Conservation (phyloP, 306 rosid genomes). For the Castanospermum australe region DNA sequence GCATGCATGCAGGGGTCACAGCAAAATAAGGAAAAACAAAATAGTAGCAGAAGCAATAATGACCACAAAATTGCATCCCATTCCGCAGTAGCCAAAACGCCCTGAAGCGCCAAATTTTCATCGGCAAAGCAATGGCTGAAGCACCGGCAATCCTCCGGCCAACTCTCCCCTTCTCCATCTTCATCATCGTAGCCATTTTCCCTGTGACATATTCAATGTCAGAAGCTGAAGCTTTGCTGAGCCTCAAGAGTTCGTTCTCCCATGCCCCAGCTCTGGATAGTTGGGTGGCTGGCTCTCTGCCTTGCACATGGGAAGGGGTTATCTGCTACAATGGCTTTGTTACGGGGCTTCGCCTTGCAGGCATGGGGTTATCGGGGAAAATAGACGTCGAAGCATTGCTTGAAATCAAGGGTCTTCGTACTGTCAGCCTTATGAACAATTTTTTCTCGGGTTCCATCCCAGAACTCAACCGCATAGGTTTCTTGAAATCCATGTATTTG, state of each 20-base stretch:
- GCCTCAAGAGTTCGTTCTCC: conserved; percentile 50
- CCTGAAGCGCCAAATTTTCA: background rate
- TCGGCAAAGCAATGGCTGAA: conserved; percentile 54
- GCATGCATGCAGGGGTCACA: conserved; percentile 39
- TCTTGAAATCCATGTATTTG: conserved; percentile 56
- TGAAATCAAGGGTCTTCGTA: conserved; percentile 46
- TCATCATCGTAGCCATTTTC: conserved; percentile 1
- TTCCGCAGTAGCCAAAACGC: conserved; percentile 18
- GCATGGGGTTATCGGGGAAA: conserved; percentile 47
- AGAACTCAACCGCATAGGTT: conserved; percentile 46
- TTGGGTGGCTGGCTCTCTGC: conserved; percentile 46
- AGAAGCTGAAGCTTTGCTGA: conserved; percentile 61
- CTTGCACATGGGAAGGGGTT: conserved; percentile 66
- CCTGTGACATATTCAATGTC: conserved; percentile 34
- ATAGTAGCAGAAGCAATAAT: conserved; percentile 18
- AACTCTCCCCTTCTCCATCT: conserved; percentile 12
- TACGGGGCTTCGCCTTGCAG: conserved; percentile 53
- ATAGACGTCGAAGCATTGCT: conserved; percentile 46
- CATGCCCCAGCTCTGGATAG: conserved; percentile 31
- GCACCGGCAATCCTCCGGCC: conserved; percentile 34
- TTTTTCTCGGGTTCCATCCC: conserved; percentile 70
- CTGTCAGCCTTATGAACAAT: conserved; percentile 55
- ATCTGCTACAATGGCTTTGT: conserved; percentile 47
- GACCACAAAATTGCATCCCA: conserved; percentile 28
- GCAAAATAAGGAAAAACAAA: conserved; percentile 9